Evolutionary conservation across 805 yeast genomes (phyloP).

Genomic region (Wickerhamomyces chambardii): DNA sequence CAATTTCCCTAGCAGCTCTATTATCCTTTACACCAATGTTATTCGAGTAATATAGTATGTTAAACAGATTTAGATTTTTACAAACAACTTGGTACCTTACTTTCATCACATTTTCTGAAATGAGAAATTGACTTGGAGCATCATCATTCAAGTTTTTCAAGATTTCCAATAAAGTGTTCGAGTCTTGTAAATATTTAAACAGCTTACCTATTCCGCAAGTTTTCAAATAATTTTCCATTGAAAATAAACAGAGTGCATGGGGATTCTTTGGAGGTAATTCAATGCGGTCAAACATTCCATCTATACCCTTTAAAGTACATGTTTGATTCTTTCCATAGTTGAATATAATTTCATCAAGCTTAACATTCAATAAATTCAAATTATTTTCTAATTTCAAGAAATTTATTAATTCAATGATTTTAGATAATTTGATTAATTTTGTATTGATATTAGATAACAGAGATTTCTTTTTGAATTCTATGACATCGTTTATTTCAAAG

Average conservation of each 20-base stretch:
- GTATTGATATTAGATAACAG: constrained; percentile 8
- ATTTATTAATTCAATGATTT: constrained; percentile 15
- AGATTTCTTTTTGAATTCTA: constrained; percentile 8
- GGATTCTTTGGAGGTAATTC: constrained; percentile 15
- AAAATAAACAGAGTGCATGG: constrained; percentile 13
- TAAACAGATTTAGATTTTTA: constrained; percentile 10
- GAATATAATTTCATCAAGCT: constrained; percentile 16
- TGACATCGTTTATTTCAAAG: constrained; percentile 11
- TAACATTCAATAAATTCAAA: constrained; percentile 14
- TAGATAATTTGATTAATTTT: constrained; percentile 13
- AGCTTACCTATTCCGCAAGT: constrained; percentile 11
- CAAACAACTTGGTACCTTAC: constrained; percentile 7
- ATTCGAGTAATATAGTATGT: constrained; percentile 10
- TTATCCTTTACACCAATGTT: background rate
- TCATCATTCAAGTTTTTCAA: constrained; percentile 4
- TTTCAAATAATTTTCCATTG: constrained; percentile 13
- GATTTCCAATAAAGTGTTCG: constrained; percentile 11
- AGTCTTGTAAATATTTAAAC: constrained; percentile 13
- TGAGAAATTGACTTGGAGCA: no score
- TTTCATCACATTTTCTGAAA: background rate
- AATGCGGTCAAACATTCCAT: constrained; percentile 8
- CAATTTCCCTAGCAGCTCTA: constrained; percentile 1
- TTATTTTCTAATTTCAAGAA: constrained; percentile 10
- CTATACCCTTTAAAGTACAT: constrained; percentile 9
- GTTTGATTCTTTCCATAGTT: constrained; percentile 13